Evolutionary conservation across 202 grass and related monocot genomes (phyloP).

Genomic region (Setaria viridis): DNA sequence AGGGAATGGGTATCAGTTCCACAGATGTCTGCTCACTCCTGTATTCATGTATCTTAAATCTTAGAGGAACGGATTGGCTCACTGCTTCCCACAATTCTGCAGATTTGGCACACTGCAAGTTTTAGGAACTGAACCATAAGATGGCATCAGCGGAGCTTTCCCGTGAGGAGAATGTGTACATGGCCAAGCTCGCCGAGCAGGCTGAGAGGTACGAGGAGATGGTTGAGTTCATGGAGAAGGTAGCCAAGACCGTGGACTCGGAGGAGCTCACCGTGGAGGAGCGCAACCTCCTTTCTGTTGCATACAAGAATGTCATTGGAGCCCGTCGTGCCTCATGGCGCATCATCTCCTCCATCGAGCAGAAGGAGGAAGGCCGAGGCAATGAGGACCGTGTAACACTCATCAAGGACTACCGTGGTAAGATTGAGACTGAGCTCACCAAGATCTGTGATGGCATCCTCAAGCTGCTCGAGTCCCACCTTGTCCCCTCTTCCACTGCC

Average conservation of each 20-base stretch:
- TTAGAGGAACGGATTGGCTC: background rate
- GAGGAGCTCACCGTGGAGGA: constrained; percentile 84
- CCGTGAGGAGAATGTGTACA: constrained; percentile 87
- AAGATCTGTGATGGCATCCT: constrained; percentile 81
- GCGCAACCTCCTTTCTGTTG: constrained; percentile 84
- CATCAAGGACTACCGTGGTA: constrained; percentile 78
- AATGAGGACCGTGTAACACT: constrained; percentile 71
- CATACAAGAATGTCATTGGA: constrained; percentile 86
- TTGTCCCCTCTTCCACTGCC: constrained; percentile 70
- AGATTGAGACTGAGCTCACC: constrained; percentile 81
- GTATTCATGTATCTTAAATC: background rate
- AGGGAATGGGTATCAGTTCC: background rate
- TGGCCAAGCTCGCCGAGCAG: constrained; percentile 86
- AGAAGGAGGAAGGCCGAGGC: constrained; percentile 85
- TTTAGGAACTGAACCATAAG: constrained; percentile 31
- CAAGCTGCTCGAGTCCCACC: constrained; percentile 75
- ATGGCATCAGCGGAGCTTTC: constrained; percentile 71
- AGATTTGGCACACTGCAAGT: constrained; percentile 38
- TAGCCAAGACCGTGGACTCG: constrained; percentile 71
- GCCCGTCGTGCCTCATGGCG: constrained; percentile 81
- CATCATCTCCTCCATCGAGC: constrained; percentile 83
- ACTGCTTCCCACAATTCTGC: constrained; percentile 20
- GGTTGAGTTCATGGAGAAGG: constrained; percentile 91
- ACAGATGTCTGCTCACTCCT: background rate
- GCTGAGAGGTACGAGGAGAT: constrained; percentile 91